Conservation (phyloP, 108 stramenopile genomes). For the Nitzschia inconspicua region DNA sequence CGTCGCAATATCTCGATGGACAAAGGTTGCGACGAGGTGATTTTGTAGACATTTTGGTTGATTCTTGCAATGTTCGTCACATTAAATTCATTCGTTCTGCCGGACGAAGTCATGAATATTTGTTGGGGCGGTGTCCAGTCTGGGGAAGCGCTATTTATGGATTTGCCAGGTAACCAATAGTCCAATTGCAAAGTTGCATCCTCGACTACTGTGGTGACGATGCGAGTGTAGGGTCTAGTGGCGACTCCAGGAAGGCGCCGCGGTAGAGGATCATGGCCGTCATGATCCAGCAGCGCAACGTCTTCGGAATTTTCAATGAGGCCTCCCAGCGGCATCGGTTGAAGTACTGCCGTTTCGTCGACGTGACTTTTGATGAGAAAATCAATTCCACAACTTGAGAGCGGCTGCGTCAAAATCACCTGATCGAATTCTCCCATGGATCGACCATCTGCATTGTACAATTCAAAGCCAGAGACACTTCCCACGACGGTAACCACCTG, state of each 20-base stretch:
- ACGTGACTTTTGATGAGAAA: constrained; percentile 59
- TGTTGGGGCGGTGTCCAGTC: not conserved
- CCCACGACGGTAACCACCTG: constrained; percentile 38
- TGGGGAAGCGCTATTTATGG: constrained; percentile 26
- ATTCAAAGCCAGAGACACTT: constrained; percentile 23
- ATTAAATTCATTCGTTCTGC: constrained; percentile 7
- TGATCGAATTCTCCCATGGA: constrained; percentile 57
- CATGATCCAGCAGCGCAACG: constrained; percentile 27
- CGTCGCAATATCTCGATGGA: too few species aligned
- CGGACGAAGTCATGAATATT: not conserved
- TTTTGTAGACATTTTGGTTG: constrained; percentile 47
- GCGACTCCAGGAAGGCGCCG: constrained; percentile 41
- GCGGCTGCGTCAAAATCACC: constrained; percentile 70
- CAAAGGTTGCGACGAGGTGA: constrained; percentile 46
- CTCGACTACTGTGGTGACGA: constrained; percentile 68
- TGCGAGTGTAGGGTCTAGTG: constrained; percentile 58
- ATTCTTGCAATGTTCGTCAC: constrained; percentile 17
- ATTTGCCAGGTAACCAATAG: constrained; percentile 53
- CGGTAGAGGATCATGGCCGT: constrained; percentile 19
- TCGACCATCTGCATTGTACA: constrained; percentile 23
- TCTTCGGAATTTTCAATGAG: constrained; percentile 36
- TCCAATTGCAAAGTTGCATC: constrained; percentile 51
- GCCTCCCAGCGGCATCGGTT: constrained; percentile 61
- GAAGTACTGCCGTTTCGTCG: constrained; percentile 55
- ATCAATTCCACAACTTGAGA: constrained; percentile 47